Percentiles rank a stretch among this genome's conserved stretches.
phyloP scores from a whole-genome alignment of 2,329 filamentous ascomycete genomes.

The Alternaria dauci region DNA sequence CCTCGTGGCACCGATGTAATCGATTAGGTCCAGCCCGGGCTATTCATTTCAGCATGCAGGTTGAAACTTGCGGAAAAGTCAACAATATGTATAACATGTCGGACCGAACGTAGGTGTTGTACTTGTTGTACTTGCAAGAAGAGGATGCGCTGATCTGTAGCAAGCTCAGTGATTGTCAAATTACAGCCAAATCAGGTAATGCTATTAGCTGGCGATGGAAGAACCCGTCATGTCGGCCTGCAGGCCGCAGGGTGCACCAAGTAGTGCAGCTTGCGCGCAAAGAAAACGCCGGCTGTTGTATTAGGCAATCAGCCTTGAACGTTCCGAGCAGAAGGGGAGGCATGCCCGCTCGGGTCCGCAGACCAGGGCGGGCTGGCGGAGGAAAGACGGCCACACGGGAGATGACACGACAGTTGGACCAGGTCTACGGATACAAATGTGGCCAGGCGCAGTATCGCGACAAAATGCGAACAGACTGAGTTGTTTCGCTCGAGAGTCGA shows the following conservation, averaged over 20 bases:
- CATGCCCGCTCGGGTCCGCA: conserved; percentile 2
- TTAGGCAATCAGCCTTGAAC: neutral
- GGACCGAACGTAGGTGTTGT: neutral
- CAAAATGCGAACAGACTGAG: conserved; percentile 7
- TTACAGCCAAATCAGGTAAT: neutral
- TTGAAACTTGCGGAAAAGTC: neutral
- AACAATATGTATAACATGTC: neutral
- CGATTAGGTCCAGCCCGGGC: neutral
- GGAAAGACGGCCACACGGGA: conserved; percentile 20
- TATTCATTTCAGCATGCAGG: neutral
- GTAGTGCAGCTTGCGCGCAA: neutral
- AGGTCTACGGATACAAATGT: conserved; percentile 19
- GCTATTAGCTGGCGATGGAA: neutral
- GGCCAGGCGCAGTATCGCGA: neutral
- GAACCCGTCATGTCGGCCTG: neutral
- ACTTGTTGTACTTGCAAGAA: neutral
- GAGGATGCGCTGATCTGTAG: neutral
- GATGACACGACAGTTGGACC: conserved; percentile 18
- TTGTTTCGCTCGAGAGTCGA: neutral
- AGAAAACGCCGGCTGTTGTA: neutral
- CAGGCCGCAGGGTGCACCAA: neutral
- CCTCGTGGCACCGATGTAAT: conserved; percentile 7
- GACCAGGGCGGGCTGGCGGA: conserved; percentile 11
- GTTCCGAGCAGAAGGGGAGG: conserved; percentile 10
- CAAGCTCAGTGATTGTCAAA: neutral